Conservation (phyloP, 257 asterid species). For the Salvia rosmarinus region DNA sequence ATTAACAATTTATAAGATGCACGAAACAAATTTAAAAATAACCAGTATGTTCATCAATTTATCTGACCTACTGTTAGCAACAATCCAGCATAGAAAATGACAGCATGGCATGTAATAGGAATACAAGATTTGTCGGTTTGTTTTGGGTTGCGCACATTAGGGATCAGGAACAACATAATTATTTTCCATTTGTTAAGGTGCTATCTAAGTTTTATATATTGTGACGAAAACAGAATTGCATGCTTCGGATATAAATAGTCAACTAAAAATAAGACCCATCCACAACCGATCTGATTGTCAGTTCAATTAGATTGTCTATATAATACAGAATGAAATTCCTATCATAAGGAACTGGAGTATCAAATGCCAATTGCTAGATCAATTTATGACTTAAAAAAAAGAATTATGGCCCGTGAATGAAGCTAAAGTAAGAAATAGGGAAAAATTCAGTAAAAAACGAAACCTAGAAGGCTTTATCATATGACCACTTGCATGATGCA, state of each 20-base stretch:
- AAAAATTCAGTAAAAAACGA: constrained; percentile 7
- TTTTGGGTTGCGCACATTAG: constrained; percentile 11
- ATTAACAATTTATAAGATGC: constrained; percentile 42
- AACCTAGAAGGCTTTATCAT: constrained; percentile 23
- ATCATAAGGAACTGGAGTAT: constrained; percentile 16
- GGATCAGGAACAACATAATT: not conserved
- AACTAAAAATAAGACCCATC: constrained; percentile 12
- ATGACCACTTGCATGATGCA: not conserved
- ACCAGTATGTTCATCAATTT: constrained; percentile 6
- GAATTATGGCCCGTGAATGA: constrained; percentile 4
- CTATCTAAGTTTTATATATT: not conserved
- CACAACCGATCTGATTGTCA: constrained; percentile 1
- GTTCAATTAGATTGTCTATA: constrained; percentile 4
- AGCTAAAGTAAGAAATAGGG: not conserved
- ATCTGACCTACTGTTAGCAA: constrained; percentile 18
- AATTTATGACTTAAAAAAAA: not conserved
- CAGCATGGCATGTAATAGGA: constrained; percentile 11
- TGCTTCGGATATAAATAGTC: constrained; percentile 3
- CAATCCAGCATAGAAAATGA: constrained; percentile 11
- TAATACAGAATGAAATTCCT: constrained; percentile 4
- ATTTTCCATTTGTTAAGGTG: not conserved
- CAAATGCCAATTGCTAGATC: not conserved
- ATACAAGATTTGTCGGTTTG: constrained; percentile 20
- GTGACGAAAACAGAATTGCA: not conserved
- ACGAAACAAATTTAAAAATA: not conserved